Evolutionary conservation across 2,329 filamentous ascomycete genomes (phyloP).

Genomic region (Verticillium nonalfalfae): DNA sequence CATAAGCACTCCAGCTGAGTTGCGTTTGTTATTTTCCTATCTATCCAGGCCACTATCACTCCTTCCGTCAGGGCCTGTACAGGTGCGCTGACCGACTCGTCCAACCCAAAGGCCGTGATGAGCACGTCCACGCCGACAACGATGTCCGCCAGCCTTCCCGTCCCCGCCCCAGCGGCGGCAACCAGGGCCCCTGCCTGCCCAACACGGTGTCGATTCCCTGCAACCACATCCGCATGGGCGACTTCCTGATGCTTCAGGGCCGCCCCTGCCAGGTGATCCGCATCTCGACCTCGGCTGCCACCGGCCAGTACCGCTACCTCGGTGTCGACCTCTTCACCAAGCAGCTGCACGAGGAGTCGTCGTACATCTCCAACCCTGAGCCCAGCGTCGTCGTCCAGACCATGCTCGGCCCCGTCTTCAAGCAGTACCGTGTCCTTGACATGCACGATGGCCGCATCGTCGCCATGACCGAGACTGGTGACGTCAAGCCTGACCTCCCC

Average conservation of each 20-base stretch:
- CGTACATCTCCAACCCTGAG: constrained; percentile 93
- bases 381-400: constrained; percentile 98
- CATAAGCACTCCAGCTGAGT: constrained; percentile 8
- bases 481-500: constrained; percentile 92
- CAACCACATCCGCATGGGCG: constrained; percentile 99
- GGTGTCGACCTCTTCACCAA: constrained; percentile 99
- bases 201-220: constrained; percentile 97
- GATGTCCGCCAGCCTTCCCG: constrained; percentile 39
- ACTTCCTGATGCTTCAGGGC: constrained; percentile 97
- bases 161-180: constrained; percentile 20
- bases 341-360: constrained; percentile 98
- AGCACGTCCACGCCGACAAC: constrained; percentile 30
- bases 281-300: constrained; percentile 96
- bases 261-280: constrained; percentile 99
- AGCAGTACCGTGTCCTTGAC: constrained; percentile 99
- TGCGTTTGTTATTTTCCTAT: constrained; percentile 5
- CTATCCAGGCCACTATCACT: constrained; percentile 50
- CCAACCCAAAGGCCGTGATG: constrained; percentile 39
- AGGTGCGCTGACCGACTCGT: constrained; percentile 51
- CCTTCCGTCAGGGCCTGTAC: constrained; percentile 48
- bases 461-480: constrained; percentile 97
- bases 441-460: constrained; percentile 82
- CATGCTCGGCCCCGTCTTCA: constrained; percentile 99
- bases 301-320: constrained; percentile 98
- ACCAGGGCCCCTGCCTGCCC: constrained; percentile 34